A percentile compares a stretch with the other conserved stretches of the same genome.
Conservation (phyloP, 306 rosid genomes). For the Hylodesmum podocarpum region DNA sequence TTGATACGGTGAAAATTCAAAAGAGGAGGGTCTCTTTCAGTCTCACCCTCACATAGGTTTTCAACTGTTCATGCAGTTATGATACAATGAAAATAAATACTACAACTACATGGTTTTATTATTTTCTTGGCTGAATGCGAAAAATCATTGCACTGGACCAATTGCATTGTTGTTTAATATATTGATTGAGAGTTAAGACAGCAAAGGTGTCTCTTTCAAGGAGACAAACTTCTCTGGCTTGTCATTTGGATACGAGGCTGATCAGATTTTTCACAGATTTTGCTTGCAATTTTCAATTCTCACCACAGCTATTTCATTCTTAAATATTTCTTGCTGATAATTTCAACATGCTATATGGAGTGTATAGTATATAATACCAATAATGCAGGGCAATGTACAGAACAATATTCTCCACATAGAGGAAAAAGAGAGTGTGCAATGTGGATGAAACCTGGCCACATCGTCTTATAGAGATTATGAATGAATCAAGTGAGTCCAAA, state of each 20-base stretch:
- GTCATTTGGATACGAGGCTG: slow-evolving; percentile 41
- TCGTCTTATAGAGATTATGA: slow-evolving; percentile 17
- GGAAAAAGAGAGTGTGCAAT: slow-evolving; percentile 34
- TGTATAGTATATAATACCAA: slow-evolving; percentile 22
- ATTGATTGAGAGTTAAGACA: slow-evolving; percentile 38
- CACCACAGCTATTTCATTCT: not conserved
- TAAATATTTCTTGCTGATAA: not conserved
- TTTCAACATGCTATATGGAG: slow-evolving; percentile 10
- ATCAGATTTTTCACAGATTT: slow-evolving; percentile 43
- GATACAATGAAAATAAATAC: slow-evolving; percentile 14
- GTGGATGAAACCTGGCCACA: slow-evolving; percentile 71
- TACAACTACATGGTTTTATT: no score
- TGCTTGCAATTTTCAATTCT: slow-evolving; percentile 26
- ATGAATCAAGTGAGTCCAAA: slow-evolving; percentile 45
- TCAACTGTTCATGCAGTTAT: not conserved
- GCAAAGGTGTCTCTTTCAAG: slow-evolving; percentile 56
- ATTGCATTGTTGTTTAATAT: slow-evolving; percentile 15
- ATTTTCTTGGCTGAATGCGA: slow-evolving; percentile 3
- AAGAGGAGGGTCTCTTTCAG: not conserved
- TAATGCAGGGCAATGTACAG: slow-evolving; percentile 31
- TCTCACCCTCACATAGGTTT: slow-evolving; percentile 9
- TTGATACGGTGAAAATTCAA: not conserved
- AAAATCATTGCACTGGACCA: slow-evolving; percentile 40
- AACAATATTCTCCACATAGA: slow-evolving; percentile 14
- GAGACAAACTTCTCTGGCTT: slow-evolving; percentile 66